Conservation (phyloP, 2,329 filamentous ascomycete species). For the Aureobasidium mangrovei region DNA sequence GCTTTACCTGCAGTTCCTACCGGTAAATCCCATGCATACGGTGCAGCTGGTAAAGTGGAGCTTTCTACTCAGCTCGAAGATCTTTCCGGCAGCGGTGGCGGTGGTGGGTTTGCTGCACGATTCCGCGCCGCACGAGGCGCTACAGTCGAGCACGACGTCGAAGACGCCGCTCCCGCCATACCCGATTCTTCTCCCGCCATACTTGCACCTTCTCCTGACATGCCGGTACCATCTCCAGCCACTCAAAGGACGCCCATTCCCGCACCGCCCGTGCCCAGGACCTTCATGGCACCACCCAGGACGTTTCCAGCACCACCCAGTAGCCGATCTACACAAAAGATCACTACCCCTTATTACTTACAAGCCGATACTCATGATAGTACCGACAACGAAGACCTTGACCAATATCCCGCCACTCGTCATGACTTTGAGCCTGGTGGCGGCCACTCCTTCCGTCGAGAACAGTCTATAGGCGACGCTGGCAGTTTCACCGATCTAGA, state of each 20-base stretch:
- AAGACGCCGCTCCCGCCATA: conserved; percentile 36
- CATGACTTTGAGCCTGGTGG: neutral
- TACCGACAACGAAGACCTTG: neutral
- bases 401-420: neutral
- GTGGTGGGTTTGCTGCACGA: conserved; percentile 8
- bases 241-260: neutral
- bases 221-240: neutral
- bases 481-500: conserved; percentile 13
- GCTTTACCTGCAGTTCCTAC: conserved; percentile 17
- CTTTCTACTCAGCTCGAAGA: conserved; percentile 24
- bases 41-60: conserved; percentile 27
- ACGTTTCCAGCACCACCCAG: neutral
- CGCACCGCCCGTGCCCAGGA: neutral
- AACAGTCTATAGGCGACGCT: neutral
- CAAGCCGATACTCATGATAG: neutral
- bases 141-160: neutral
- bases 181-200: neutral
- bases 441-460: neutral
- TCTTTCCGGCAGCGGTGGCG: neutral
- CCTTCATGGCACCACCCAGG: neutral
- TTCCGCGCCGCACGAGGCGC: conserved; percentile 10
- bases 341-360: neutral
- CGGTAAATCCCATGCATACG: conserved; percentile 29
- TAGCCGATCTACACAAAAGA: neutral
- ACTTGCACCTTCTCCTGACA: neutral